phyloP scores from a whole-genome alignment of 1,139 yeast genomes.

The Protomyces pachydermus region DNA sequence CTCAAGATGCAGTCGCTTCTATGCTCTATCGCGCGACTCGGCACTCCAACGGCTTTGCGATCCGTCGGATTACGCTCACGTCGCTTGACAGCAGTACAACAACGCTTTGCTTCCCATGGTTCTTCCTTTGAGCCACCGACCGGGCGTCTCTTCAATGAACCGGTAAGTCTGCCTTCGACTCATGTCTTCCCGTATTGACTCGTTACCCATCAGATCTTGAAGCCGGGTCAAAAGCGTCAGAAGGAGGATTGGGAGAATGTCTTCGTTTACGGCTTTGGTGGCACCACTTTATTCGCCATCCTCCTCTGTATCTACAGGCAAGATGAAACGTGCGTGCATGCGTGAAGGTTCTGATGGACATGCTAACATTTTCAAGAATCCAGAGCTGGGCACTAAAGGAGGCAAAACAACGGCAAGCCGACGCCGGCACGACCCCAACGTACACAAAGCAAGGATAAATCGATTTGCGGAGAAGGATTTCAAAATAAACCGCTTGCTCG shows the following conservation, averaged over 20 bases:
- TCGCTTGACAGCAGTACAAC: background rate
- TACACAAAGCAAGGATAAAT: slow-evolving; percentile 15
- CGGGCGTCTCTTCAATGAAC: slow-evolving; percentile 25
- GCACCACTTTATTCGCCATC: slow-evolving; percentile 2
- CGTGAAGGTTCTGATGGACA: background rate
- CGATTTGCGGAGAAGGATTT: background rate
- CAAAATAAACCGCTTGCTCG: background rate
- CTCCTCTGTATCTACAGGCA: slow-evolving; percentile 11
- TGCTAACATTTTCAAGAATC: background rate
- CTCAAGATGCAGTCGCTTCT: background rate
- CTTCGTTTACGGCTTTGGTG: slow-evolving; percentile 21
- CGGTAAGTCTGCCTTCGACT: slow-evolving; percentile 1
- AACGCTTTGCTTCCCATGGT: slow-evolving; percentile 19
- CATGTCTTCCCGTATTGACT: background rate
- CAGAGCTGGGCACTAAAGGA: slow-evolving; percentile 26
- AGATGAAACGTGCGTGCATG: slow-evolving; percentile 19
- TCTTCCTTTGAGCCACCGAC: slow-evolving; percentile 24
- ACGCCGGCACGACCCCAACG: slow-evolving; percentile 19
- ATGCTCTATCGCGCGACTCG: background rate
- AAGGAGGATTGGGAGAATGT: slow-evolving; percentile 26
- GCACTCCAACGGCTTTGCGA: background rate
- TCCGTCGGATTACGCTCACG: background rate
- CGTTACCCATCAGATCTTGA: background rate
- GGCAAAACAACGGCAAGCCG: slow-evolving; percentile 21
- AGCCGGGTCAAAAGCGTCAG: slow-evolving; percentile 10